These are phyloP conservation scores for Termitomyces sp. DNA, from an alignment of 768 basidiomycete species.

Conservation along the genomic window DNA sequence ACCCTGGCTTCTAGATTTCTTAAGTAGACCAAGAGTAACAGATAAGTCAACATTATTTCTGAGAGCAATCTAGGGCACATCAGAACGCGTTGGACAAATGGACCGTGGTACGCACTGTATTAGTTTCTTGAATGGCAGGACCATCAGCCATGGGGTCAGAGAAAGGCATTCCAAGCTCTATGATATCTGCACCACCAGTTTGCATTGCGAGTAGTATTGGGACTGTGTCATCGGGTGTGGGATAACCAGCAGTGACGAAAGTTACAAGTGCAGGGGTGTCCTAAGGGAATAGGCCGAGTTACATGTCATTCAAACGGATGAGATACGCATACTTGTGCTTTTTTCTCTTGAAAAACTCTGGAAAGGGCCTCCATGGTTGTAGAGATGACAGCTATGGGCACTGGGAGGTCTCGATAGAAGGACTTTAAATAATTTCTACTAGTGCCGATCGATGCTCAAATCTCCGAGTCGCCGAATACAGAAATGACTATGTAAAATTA, in stretches of 20 bases:
- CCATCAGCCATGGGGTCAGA: conserved; percentile 97
- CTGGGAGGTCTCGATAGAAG: conserved; percentile 13
- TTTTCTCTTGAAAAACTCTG: conserved; percentile 67
- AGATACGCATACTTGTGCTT: conserved; percentile 39
- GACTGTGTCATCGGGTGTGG: conserved; percentile 74
- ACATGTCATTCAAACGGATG: neutral
- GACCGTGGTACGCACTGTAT: conserved; percentile 60
- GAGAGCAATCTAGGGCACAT: conserved; percentile 67
- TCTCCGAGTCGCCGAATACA: neutral
- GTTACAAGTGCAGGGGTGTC: conserved; percentile 67
- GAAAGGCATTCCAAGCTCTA: conserved; percentile 94
- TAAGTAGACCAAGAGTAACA: conserved; percentile 69
- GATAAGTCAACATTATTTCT: conserved; percentile 76
- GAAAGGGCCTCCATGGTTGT: conserved; percentile 65
- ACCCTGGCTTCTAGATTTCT: conserved; percentile 77
- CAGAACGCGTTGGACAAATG: neutral
- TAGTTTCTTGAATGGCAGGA: conserved; percentile 87
- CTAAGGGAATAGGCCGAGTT: conserved; percentile 26
- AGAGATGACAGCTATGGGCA: conserved; percentile 12
- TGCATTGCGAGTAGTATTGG: conserved; percentile 90
- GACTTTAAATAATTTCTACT: conserved; percentile 13
- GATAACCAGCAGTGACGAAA: conserved; percentile 95
- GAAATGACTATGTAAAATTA: no score
- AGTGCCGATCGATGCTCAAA: conserved; percentile 12
- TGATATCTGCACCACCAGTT: conserved; percentile 88